Evolutionary conservation across 1,284 basidiomycete genomes (phyloP), one percentile per base, ranked within the genome.

Genomic region (Papiliotrema terrestris): DNA sequence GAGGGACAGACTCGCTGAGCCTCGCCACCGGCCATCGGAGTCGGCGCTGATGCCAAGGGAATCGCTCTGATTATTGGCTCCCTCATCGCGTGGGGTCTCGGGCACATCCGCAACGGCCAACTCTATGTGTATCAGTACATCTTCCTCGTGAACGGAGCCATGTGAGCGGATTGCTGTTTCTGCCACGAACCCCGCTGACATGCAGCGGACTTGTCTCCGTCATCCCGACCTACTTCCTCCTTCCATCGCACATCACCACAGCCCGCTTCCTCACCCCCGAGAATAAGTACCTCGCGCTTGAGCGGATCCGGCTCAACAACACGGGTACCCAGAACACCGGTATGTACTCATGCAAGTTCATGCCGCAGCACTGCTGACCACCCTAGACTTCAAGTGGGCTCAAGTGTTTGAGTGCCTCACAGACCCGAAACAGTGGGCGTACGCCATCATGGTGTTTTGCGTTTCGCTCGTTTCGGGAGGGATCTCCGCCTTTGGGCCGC

Each of bases 111-210:
- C 1, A 52, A 50, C 17, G 52, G 25, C 29, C 20, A 11, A 13
- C 54, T 73, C 9, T 49, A 63, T 49, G 54, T 64, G 3, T 74
- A 72, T 51, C 62, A 81, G 70, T 70, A 71, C 17, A 81, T 81
- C 49, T 82, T 81, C 65, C 65, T 82, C 22, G 79, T 80, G 62
- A 78, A 78, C 37, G 81, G 81, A 35, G 61, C 77, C 2, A 65
- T 68, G 57, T 65, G 49, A 51, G 56, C 53, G 4, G 29, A 32
- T n/a, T n/a, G n/a, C n/a, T n/a, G n/a, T n/a, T n/a, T 37, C 36
- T 37, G 17, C 19, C 20, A 39, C 36, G 19, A 22, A 32, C 9
- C 45, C 26, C 19, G 15, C 50, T 57, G 38, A 48, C 41, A 17
- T 13, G 4, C 25, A 58, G 53, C n/a, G 46, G 56, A 1, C 44